These are phyloP conservation scores for Phaffia tasmanica DNA, from an alignment of 768 basidiomycete species.

Conservation along the genomic window DNA sequence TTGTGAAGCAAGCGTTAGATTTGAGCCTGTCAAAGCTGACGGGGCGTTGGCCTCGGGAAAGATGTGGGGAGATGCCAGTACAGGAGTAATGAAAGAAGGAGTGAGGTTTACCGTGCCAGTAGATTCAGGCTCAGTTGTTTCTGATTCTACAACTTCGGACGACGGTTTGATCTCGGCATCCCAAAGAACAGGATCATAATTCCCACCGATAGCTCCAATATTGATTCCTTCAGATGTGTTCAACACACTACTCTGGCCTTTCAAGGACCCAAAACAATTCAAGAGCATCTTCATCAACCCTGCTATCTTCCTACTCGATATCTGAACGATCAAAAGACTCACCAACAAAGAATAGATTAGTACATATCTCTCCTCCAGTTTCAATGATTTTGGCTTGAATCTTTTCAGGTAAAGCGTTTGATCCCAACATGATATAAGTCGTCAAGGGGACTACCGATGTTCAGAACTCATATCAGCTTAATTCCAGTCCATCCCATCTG, in stretches of 20 bases:
- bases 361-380: slow-evolving; percentile 66
- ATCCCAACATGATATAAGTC: slow-evolving; percentile 87
- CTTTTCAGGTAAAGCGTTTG: slow-evolving; percentile 56
- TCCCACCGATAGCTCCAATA: slow-evolving; percentile 72
- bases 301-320: background rate
- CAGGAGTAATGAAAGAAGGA: slow-evolving; percentile 42
- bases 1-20: slow-evolving; percentile 51
- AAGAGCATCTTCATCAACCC: slow-evolving; percentile 5
- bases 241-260: slow-evolving; percentile 70
- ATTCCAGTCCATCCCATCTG: background rate
- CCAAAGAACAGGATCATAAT: slow-evolving; percentile 49
- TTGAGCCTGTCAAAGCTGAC: slow-evolving; percentile 58
- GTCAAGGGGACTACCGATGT: slow-evolving; percentile 58
- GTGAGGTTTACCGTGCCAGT: slow-evolving; percentile 26
- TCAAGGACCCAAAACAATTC: background rate
- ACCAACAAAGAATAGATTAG: slow-evolving; percentile 79
- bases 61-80: slow-evolving; percentile 25
- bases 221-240: slow-evolving; percentile 68
- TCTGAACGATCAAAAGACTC: slow-evolving; percentile 34
- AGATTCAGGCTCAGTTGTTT: background rate
- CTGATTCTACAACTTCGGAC: background rate
- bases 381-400: slow-evolving; percentile 65
- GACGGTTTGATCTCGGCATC: slow-evolving; percentile 17
- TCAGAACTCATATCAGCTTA: background rate
- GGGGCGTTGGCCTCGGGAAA: slow-evolving; percentile 28